Evolutionary conservation across 805 yeast genomes (phyloP), one percentile per base, ranked within the genome.

Genomic region (Starmerella davenportii): DNA sequence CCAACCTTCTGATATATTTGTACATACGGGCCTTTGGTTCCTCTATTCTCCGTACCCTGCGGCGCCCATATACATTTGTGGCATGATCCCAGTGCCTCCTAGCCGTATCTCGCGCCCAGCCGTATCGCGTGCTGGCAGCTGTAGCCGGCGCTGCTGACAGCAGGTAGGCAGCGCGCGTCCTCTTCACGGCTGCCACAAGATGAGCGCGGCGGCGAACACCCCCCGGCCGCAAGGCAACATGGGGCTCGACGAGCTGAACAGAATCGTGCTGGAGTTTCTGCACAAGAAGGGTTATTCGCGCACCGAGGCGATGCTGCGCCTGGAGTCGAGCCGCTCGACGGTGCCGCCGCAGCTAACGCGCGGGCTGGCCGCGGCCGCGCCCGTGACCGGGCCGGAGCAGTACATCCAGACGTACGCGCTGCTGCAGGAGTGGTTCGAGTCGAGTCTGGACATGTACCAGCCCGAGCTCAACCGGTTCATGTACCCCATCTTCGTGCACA

Each of bases 401-500:
- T 85, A 79, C 56, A 63, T 68, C n/a, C 66, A 81, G 34, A 94
- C 93, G 1, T 90, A 84, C 59, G 64, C 75, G 15, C 68, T 81
- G 56, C 68, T 84, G 44, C 70, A 79, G 44, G 74, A 75, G 36
- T 90, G 96, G 96, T 79, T 81, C 30, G 93, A 82, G 49, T 68
- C 81, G 15, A 82, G 95, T 0, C 65, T 90, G 49, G 98, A 87
- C 56, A 68, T 90, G 59, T 90, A 90, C 59, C 78, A 58, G 58
- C 84, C 92, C 15, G 95, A 90, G 57, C 65, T 90, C 43, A 70
- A 76, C 40, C 71, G 90, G 46, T 69, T 87, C 32, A 61, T 87
- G 48, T 90, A 79, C 56, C 99, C 99, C 4, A 66, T 90, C n/a
- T 90, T 85, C 58, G 77, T 87, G 37, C 93, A 87, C 57, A 72